Conservation (phyloP, 2,329 filamentous ascomycete species). For the Shiraia sp. region DNA sequence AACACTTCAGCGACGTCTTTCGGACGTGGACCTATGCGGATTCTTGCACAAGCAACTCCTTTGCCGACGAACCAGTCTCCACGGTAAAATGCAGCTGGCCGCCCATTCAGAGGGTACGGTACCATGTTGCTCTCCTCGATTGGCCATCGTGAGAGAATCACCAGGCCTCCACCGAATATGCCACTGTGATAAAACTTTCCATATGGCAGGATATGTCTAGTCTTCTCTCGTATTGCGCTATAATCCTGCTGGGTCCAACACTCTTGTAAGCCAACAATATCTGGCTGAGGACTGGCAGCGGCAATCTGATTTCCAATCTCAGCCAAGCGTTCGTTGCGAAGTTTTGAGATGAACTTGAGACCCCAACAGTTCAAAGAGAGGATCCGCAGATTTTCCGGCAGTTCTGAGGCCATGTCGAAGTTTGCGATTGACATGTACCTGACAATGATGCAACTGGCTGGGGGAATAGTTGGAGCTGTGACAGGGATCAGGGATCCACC, state of each 20-base stretch:
- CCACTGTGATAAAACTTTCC: constrained; percentile 93
- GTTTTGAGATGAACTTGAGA: constrained; percentile 80
- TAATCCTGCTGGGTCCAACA: constrained; percentile 91
- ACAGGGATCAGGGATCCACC: constrained; percentile 15
- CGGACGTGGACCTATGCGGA: constrained; percentile 67
- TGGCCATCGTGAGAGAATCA: constrained; percentile 88
- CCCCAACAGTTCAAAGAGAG: constrained; percentile 97
- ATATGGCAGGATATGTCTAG: constrained; percentile 75
- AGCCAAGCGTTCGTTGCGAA: constrained; percentile 74
- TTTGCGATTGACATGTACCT: not conserved
- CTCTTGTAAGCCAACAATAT: constrained; percentile 93
- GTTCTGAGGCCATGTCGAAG: constrained; percentile 25
- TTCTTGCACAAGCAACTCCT: constrained; percentile 81
- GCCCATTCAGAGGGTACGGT: constrained; percentile 86
- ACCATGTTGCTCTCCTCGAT: constrained; percentile 88
- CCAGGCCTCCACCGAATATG: constrained; percentile 86
- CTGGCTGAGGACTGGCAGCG: constrained; percentile 66
- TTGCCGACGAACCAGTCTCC: constrained; percentile 98
- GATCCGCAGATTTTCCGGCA: constrained; percentile 65
- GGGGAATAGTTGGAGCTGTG: constrained; percentile 10
- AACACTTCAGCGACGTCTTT: constrained; percentile 84
- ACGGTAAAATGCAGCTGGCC: constrained; percentile 89
- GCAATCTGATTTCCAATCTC: constrained; percentile 86
- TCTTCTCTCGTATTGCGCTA: constrained; percentile 73
- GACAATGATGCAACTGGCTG: constrained; percentile 21